phyloP scores from a whole-genome alignment of 352 stramenopile species.

The Globisporangium alternatum region DNA sequence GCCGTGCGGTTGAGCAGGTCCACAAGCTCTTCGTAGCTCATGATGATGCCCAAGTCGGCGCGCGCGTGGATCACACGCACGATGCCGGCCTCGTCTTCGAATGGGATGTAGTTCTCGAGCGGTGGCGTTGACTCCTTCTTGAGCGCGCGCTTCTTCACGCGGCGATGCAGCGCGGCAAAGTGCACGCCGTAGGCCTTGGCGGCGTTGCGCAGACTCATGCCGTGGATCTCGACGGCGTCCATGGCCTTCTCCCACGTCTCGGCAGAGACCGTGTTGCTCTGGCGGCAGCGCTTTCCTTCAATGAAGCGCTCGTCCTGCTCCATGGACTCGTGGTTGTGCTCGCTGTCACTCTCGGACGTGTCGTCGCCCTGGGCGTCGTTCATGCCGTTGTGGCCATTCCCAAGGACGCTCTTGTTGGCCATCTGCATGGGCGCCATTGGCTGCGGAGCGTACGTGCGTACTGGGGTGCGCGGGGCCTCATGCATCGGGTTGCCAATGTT shows the following conservation, averaged over 20 bases:
- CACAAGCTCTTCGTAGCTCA: constrained; percentile 69
- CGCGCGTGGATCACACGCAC: constrained; percentile 53
- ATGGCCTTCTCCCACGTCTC: constrained; percentile 64
- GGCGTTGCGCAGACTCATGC: constrained; percentile 53
- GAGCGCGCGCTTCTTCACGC: constrained; percentile 50
- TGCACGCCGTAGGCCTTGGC: constrained; percentile 51
- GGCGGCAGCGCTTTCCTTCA: constrained; percentile 35
- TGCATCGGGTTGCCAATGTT: neutral
- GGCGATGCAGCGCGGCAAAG: constrained; percentile 53
- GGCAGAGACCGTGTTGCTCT: constrained; percentile 33
- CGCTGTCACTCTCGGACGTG: constrained; percentile 28
- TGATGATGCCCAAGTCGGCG: constrained; percentile 56
- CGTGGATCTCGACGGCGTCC: constrained; percentile 46
- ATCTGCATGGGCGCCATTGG: neutral
- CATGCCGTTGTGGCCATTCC: constrained; percentile 8
- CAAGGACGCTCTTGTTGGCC: neutral
- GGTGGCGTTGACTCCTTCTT: constrained; percentile 38
- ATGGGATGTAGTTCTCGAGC: constrained; percentile 39
- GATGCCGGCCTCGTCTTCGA: constrained; percentile 53
- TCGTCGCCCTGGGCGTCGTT: constrained; percentile 21
- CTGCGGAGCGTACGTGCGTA: neutral
- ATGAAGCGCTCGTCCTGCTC: constrained; percentile 13
- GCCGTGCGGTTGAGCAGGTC: constrained; percentile 48
- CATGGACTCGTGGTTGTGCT: constrained; percentile 15
- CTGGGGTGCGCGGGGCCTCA: neutral